Base-by-base conservation (phyloP, 805 yeast species). In the Debaryomyces hansenii region DNA sequence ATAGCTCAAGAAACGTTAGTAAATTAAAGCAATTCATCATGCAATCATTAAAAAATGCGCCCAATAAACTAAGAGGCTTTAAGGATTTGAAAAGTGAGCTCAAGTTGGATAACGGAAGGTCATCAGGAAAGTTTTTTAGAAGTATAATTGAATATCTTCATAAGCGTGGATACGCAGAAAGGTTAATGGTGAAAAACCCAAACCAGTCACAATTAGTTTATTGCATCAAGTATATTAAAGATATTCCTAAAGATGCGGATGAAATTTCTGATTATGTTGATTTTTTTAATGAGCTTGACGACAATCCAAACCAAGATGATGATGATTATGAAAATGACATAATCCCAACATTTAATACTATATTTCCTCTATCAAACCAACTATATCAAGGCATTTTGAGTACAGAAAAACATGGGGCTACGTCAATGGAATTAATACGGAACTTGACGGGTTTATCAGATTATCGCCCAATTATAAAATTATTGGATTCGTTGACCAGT, bases 301-400 rank as follows among this genome's bases (percentile, higher is more conserved):
- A 60, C 1, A 68, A 63, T 31, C 69, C 63, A 7, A 54, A 40
- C 7, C 52, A 53, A 18, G 56, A 48, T 8, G 51, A 51, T 59
- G 68, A 39, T 21, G 52, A 44, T 5, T 32, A 41, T 5, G 55
- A 41, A 6, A 40, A 34, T 24, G 46, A 46, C 5, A 35, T 38
- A 3, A n/a, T 52, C 5, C 77, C 79, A 0, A 35, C 60, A 0
- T 56, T 77, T 42, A 87, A 85, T 58, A 61, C 72, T 10, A 72
- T 82, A 44, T 84, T 76, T 52, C 91, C 96, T 0, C 51, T 83
- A 0, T 83, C 81, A 33, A 78, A 74, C 49, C 96, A 89, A 60
- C 63, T 87, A 0, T 81, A 70, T 57, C 81, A 80, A 42, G 47
- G 74, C 4, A 75, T 83, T 1, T 57, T 60, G 5, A 53, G 63